phyloP scores from a whole-genome alignment of 441 rosid species.

The Manihot esculenta region DNA sequence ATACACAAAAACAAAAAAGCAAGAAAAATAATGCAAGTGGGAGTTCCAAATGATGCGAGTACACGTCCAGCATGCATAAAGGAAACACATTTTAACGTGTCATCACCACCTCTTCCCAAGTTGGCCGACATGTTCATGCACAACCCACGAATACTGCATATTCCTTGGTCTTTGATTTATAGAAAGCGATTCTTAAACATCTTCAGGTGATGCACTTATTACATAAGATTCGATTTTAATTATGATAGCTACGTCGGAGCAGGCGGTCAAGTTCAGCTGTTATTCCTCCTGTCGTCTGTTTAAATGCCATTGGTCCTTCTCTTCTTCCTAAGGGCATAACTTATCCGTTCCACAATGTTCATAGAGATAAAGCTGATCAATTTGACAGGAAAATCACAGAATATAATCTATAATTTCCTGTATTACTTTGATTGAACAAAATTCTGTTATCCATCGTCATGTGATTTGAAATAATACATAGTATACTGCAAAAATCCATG shows the following conservation, averaged over 20 bases:
- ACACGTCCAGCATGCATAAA: not conserved
- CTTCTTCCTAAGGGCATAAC: constrained; percentile 21
- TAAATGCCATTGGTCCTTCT: constrained; percentile 18
- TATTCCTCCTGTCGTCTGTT: not conserved
- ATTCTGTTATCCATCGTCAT: no score
- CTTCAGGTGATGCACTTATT: constrained; percentile 5
- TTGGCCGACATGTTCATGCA: constrained; percentile 29
- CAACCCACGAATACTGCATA: constrained; percentile 23
- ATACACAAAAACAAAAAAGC: no score
- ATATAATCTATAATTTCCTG: constrained; percentile 2
- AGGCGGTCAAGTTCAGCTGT: not conserved
- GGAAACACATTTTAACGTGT: not conserved
- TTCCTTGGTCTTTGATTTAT: constrained; percentile 13
- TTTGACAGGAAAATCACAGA: constrained; percentile 8
- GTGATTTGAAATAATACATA: no score
- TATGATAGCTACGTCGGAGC: not conserved
- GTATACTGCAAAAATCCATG: no score
- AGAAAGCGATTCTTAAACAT: constrained; percentile 15
- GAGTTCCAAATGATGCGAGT: not conserved
- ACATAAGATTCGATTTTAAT: constrained; percentile 17
- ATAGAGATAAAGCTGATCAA: not conserved
- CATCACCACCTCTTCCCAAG: constrained; percentile 10
- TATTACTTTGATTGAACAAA: no score
- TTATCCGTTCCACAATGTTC: not conserved
- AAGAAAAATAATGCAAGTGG: no score